Evolutionary conservation across 2,329 filamentous ascomycete species (phyloP), one percentile per base, ranked within the genome.

Genomic region (Aspergillus brasiliensis): DNA sequence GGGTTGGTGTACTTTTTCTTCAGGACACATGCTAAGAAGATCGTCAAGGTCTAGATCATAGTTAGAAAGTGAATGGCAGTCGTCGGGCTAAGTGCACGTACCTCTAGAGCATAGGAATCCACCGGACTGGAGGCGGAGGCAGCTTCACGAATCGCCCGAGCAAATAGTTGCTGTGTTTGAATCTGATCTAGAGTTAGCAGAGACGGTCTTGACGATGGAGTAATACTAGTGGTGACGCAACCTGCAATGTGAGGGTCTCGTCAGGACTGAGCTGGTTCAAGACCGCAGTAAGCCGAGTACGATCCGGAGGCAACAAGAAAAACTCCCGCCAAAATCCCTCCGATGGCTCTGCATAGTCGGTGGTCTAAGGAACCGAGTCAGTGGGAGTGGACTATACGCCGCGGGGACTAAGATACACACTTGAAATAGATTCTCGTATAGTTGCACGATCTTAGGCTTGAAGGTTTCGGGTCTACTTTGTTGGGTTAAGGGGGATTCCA

Each of bases 291-390:
- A 99, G 80, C 51, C 87, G 84, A 4, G 82, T 75, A 57, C 86
- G 84, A 73, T 97, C 92, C 21, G 94, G 93, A 64, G 88, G 88
- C 60, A 97, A 83, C 38, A 99, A 84, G 76, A 99, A 99, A 79
- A 99, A 92, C 77, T 97, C 95, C 66, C 87, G 85, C 95, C 95
- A 99, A 79, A 97, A 99, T 46, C 92, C 94, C 62, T 97, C 92
- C 0, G 91, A 86, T 63, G 89, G 89, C 27, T 92, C 89, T 54
- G 81, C 77, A 60, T 87, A 84, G 62, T 90, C 84, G 57, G 87
- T 84, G 65, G 89, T 86, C 79, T 90, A 74, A 71, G 75, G 7
- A 38, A 60, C 64, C 57, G 60, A 59, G 58, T 27, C 60, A 28
- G 63, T 61, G 44, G 51, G 51, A 51, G 58, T 51, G 55, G 19